A percentile compares a stretch with the other conserved stretches of the same genome.
Conservation (phyloP, 1,139 yeast species). For the Geotrichum restrictum region DNA sequence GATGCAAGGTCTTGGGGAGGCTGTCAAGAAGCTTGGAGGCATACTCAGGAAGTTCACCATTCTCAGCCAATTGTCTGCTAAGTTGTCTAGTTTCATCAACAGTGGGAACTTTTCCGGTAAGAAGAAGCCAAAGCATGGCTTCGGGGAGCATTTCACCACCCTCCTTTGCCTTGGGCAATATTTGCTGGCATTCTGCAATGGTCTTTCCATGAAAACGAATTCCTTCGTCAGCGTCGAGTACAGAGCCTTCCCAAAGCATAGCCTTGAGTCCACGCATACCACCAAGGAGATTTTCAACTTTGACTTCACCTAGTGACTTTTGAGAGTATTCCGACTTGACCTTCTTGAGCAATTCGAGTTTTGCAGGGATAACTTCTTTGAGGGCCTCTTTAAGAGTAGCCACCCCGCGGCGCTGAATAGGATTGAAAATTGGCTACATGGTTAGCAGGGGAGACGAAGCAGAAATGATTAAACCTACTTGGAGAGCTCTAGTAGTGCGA, state of each 20-base stretch:
- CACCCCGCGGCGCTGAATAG: conserved; percentile 12
- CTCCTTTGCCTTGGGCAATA: conserved; percentile 45
- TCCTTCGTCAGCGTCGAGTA: conserved; percentile 51
- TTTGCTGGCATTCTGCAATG: conserved; percentile 49
- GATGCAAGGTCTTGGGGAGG: conserved; percentile 84
- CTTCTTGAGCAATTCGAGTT: conserved; percentile 39
- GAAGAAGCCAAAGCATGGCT: conserved; percentile 85
- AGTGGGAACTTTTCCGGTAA: conserved; percentile 87
- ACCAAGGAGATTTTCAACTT: conserved; percentile 47
- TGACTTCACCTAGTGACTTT: conserved; percentile 43
- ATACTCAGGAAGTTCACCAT: conserved; percentile 78
- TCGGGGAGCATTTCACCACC: conserved; percentile 67
- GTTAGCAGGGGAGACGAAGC: neutral
- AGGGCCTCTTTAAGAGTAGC: conserved; percentile 40
- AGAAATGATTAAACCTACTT: conserved; percentile 1
- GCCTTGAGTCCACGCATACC: conserved; percentile 56
- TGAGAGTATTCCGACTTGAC: conserved; percentile 41
- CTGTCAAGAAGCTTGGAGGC: conserved; percentile 77
- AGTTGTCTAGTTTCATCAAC: conserved; percentile 69
- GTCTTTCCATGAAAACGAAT: conserved; percentile 54
- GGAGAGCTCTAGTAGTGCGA: conserved; percentile 13
- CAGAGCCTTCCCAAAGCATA: conserved; percentile 54
- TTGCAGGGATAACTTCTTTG: conserved; percentile 43
- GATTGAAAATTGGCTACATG: neutral
- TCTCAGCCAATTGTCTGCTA: conserved; percentile 78